Base-by-base conservation (phyloP, 164 flowering plant genomes). In the Vitis vinifera region DNA sequence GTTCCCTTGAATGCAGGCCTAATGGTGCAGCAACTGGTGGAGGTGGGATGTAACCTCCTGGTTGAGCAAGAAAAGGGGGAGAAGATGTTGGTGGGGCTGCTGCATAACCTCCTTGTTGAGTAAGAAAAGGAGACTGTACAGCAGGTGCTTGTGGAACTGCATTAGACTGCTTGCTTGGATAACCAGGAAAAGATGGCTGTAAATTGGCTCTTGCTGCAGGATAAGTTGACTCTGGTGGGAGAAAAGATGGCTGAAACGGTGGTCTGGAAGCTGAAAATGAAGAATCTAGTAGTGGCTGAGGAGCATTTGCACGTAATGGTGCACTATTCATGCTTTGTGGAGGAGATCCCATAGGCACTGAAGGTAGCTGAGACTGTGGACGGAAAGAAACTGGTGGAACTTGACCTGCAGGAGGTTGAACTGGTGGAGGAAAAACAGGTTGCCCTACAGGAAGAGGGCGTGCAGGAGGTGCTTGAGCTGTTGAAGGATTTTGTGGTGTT, bases 341-440 rank as follows among this genome's bases (percentile, higher is more conserved):
- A 0, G 89, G 85, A 69, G 87, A 84, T 66, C 91, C 93, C 85
- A 87, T 83, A 55, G 89, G 85, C 68, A 83, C 78, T 14, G 82
- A 48, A 55, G 89, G 77, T 29, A 68, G 55, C 66, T 79, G 91
- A 29, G 81, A 73, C 59, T 78, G 89, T 27, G 85, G 77, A 30
- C 48, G 76, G 66, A 78, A 66, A 9, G 85, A 66, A 64, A 49
- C 75, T 19, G 89, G 79, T 16, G 81, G 83, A 37, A 53, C 66
- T 73, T 77, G 88, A 73, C 76, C 72, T 8, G 76, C 64, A 68
- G 79, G 72, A 70, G 89, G 77, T 53, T 78, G 81, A 67, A 71
- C 48, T 50, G 86, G 78, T 44, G 84, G 79, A 44, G 79, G 62
- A 29, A 65, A 49, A 17, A 63, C 68, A 30, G 81, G 83, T 62